These are phyloP conservation scores for Dillenia suffruticosa DNA, from an alignment of 164 flowering plant genomes.

Conservation along the genomic window DNA sequence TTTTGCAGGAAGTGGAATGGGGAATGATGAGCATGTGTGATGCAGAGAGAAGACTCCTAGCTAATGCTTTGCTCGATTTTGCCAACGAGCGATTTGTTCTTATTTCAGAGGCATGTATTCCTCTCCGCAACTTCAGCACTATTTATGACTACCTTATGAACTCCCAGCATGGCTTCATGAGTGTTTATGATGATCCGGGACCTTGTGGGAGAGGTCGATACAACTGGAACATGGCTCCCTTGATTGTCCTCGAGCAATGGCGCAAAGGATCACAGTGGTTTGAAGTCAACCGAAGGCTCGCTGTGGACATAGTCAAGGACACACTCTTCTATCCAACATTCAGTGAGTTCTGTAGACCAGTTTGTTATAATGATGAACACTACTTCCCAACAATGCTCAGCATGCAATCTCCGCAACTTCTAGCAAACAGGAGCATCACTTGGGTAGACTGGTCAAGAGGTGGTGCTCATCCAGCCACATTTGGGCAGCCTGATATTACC, in stretches of 20 bases:
- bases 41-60: conserved; percentile 90
- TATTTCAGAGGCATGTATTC: conserved; percentile 87
- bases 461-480: conserved; percentile 89
- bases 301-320: conserved; percentile 56
- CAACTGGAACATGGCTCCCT: conserved; percentile 54
- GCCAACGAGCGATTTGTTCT: conserved; percentile 83
- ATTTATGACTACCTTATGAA: conserved; percentile 53
- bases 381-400: conserved; percentile 88
- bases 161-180: conserved; percentile 69
- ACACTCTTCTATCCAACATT: conserved; percentile 60
- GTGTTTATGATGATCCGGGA: conserved; percentile 71
- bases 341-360: conserved; percentile 64
- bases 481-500: conserved; percentile 62
- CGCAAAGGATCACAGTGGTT: conserved; percentile 98
- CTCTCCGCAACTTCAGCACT: conserved; percentile 63
- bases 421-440: conserved; percentile 76
- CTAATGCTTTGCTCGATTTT: conserved; percentile 83
- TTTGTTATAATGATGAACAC: conserved; percentile 92
- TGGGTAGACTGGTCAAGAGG: conserved; percentile 97
- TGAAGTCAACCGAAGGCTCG: conserved; percentile 64
- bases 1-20: conserved; percentile 71
- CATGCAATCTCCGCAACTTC: conserved; percentile 40
- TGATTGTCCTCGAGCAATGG: conserved; percentile 65
- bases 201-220: conserved; percentile 90
- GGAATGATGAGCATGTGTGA: conserved; percentile 93